Evolutionary conservation across 78 protist genomes (phyloP), one percentile per base, ranked within the genome.

Genomic region (Dictyostelium citrinum): DNA sequence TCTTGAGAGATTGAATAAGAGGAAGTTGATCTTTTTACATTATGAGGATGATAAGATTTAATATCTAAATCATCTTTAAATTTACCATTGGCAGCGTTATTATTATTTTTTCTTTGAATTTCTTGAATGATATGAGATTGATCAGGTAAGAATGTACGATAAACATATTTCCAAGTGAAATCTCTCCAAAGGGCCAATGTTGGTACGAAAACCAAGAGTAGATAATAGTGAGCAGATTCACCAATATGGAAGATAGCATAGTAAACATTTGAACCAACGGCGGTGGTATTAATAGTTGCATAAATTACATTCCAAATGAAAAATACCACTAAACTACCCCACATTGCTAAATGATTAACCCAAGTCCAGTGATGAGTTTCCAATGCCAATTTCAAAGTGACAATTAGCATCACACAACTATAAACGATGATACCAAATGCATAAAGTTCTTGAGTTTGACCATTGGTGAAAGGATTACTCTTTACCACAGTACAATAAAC

Each of bases 311-410:
- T 17, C 90, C 90, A 90, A 35, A 78, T 51, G 41, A 90, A 60
- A 49, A 41, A 90, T 11, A 90, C 58, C 8, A 55, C 85, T 1
- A 90, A 64, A 45, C 64, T 35, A 41, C 95, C 95, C 95, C 95
- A 90, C n/a, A 46, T 60, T 17, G 85, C 41, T 14, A 79, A 39
- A 67, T 90, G 95, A 64, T 90, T 90, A 0, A 86, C 1, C 92
- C 92, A 86, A 14, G 92, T 86, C 92, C 92, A 86, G 29, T 77
- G 86, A 22, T 91, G 75, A 17, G 70, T 71, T 72, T 93, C 96
- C 51, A 93, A 45, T 22, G 92, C 86, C 22, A 93, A 43, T 81
- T 93, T 93, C 41, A 75, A 24, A 2, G 72, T n/a, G 6, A 80
- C 72, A 16, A 80, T 20, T 16, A 80, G 8, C 37, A 70, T 58